These are phyloP conservation scores for Euphrasia confusa DNA, from an alignment of 257 asterid genomes.

Conservation along the genomic window DNA sequence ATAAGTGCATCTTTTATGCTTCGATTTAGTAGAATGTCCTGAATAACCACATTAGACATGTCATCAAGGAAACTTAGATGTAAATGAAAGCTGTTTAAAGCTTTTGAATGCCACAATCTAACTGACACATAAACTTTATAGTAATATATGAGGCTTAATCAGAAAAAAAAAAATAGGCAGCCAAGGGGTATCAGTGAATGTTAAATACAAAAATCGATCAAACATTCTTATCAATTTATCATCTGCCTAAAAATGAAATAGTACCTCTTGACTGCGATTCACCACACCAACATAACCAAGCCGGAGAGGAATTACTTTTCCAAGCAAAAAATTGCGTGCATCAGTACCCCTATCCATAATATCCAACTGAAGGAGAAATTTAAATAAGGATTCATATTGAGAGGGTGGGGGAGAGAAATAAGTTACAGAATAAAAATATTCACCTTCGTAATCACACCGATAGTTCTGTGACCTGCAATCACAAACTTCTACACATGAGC, in stretches of 20 bases:
- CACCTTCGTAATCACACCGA: conserved; percentile 96
- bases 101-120: conserved; percentile 4
- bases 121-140: background rate
- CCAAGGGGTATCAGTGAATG: too few relatives aligned
- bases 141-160: too few relatives aligned
- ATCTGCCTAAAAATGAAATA: conserved; percentile 12
- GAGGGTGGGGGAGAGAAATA: background rate
- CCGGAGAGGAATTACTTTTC: conserved; percentile 90
- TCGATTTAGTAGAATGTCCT: conserved; percentile 74
- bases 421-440: conserved; percentile 3
- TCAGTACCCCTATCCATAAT: conserved; percentile 98
- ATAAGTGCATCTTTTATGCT: conserved; percentile 83
- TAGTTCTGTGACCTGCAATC: conserved; percentile 83
- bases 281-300: conserved; percentile 98
- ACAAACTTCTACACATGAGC: conserved; percentile 27
- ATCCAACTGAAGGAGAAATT: conserved; percentile 68
- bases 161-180: too few relatives aligned
- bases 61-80: background rate
- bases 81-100: background rate
- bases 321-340: conserved; percentile 90
- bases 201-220: background rate
- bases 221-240: background rate
- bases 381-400: background rate
- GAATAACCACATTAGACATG: conserved; percentile 26
- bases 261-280: conserved; percentile 97